phyloP scores from a whole-genome alignment of 306 rosid species.

The Hippophae tibetana region DNA sequence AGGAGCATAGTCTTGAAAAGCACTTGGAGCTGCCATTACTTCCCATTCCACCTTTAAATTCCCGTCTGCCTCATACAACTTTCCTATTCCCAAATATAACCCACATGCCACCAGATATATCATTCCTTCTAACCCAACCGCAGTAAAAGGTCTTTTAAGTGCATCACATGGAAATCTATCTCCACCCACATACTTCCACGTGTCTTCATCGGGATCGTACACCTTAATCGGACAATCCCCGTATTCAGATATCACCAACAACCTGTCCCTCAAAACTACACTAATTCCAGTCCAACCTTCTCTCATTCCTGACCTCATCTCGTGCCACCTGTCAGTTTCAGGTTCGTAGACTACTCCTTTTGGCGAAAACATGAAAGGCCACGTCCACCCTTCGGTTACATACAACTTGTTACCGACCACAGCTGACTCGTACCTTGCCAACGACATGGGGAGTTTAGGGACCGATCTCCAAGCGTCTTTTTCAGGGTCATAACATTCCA shows the following conservation, averaged over 20 bases:
- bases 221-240: slow-evolving; percentile 51
- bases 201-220: slow-evolving; percentile 34
- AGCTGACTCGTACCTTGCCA: slow-evolving; percentile 24
- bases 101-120: slow-evolving; percentile 44
- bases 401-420: slow-evolving; percentile 33
- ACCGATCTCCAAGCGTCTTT: slow-evolving; percentile 33
- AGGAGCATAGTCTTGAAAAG: slow-evolving; percentile 35
- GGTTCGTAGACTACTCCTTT: slow-evolving; percentile 32
- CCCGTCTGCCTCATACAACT: slow-evolving; percentile 5
- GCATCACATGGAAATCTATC: slow-evolving; percentile 41
- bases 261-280: slow-evolving; percentile 27
- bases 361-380: slow-evolving; percentile 52
- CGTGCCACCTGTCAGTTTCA: slow-evolving; percentile 33
- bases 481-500: slow-evolving; percentile 32
- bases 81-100: slow-evolving; percentile 47
- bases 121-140: slow-evolving; percentile 30
- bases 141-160: slow-evolving; percentile 41
- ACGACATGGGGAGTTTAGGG: neutral
- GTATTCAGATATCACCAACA: slow-evolving; percentile 41
- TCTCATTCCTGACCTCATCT: slow-evolving; percentile 41
- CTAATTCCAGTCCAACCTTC: slow-evolving; percentile 61
- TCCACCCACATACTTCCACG: slow-evolving; percentile 47
- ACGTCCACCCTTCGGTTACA: slow-evolving; percentile 71
- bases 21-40: slow-evolving; percentile 31
- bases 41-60: slow-evolving; percentile 38